These are phyloP conservation scores for Scutellaria minor DNA, from an alignment of 257 asterid genomes.

Conservation along the genomic window DNA sequence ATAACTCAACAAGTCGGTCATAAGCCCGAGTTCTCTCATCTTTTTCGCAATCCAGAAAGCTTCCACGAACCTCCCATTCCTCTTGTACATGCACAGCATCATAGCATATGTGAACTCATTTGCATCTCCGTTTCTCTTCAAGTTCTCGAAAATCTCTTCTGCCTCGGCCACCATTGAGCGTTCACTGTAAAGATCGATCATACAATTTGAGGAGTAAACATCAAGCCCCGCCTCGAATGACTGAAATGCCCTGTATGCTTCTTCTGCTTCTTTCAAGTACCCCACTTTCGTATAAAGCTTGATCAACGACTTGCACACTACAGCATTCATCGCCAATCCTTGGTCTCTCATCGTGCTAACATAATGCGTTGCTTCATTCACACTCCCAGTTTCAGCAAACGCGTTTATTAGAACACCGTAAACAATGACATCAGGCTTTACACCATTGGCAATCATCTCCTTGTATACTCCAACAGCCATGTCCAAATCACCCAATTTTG, in stretches of 20 bases:
- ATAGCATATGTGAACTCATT: conserved; percentile 92
- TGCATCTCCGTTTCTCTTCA: conserved; percentile 64
- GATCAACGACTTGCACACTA: conserved; percentile 69
- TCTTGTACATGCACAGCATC: conserved; percentile 94
- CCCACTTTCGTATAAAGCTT: conserved; percentile 92
- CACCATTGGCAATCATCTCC: conserved; percentile 58
- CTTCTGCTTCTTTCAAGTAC: conserved; percentile 77
- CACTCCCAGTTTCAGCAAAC: conserved; percentile 76
- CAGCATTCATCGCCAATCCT: conserved; percentile 63
- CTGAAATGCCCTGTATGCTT: conserved; percentile 53
- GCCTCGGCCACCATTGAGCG: conserved; percentile 80
- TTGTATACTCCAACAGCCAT: conserved; percentile 60
- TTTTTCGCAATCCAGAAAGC: conserved; percentile 62
- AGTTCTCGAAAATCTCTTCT: conserved; percentile 61
- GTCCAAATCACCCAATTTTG: conserved; percentile 59
- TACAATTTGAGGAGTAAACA: conserved; percentile 82
- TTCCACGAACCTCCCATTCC: conserved; percentile 71
- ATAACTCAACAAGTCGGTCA: conserved; percentile 81
- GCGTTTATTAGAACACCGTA: conserved; percentile 84
- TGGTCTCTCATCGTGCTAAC: conserved; percentile 51
- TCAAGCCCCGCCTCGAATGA: conserved; percentile 56
- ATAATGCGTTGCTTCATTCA: conserved; percentile 55
- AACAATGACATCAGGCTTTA: conserved; percentile 79
- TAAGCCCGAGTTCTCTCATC: conserved; percentile 79
- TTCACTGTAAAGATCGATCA: conserved; percentile 88